phyloP scores from a whole-genome alignment of 805 yeast species.

The Sungouiella blattae region DNA sequence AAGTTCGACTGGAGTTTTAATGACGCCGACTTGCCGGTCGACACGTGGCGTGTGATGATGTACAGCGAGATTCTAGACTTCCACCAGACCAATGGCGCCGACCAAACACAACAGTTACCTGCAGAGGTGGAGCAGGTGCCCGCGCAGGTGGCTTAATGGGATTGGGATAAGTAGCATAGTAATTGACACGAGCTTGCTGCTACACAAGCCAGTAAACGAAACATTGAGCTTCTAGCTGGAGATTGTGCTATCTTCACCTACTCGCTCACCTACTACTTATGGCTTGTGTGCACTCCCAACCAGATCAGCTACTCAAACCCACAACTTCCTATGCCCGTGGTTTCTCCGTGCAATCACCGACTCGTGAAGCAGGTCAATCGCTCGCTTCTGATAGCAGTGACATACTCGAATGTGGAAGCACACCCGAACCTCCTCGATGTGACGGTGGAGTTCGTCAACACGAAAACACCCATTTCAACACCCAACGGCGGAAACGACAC shows the following conservation, averaged over 20 bases:
- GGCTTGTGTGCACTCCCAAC: too few relatives aligned
- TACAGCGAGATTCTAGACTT: conserved; percentile 94
- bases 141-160: neutral
- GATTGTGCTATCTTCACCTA: too few relatives aligned
- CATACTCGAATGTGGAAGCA: conserved; percentile 5
- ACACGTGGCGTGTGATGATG: conserved; percentile 99
- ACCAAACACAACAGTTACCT: neutral
- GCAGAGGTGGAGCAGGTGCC: neutral
- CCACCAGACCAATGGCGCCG: conserved; percentile 74
- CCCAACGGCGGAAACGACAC: neutral
- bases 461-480: conserved; percentile 1
- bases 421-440: conserved; percentile 9
- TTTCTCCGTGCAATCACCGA: conserved; percentile 1
- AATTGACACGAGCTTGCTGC: too few relatives aligned
- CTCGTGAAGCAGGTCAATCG: conserved; percentile 1
- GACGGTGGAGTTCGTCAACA: conserved; percentile 7
- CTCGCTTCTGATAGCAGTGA: conserved; percentile 5
- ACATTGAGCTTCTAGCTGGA: too few relatives aligned
- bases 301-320: too few relatives aligned
- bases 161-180: too few relatives aligned
- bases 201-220: neutral
- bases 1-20: conserved; percentile 98
- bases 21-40: conserved; percentile 96
- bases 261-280: too few relatives aligned
- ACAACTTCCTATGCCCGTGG: too few relatives aligned